Percentiles rank a stretch among this genome's conserved stretches.
Evolutionary conservation across 495 filamentous ascomycete species (phyloP).

Genomic region (Penicillium robsamsonii): DNA sequence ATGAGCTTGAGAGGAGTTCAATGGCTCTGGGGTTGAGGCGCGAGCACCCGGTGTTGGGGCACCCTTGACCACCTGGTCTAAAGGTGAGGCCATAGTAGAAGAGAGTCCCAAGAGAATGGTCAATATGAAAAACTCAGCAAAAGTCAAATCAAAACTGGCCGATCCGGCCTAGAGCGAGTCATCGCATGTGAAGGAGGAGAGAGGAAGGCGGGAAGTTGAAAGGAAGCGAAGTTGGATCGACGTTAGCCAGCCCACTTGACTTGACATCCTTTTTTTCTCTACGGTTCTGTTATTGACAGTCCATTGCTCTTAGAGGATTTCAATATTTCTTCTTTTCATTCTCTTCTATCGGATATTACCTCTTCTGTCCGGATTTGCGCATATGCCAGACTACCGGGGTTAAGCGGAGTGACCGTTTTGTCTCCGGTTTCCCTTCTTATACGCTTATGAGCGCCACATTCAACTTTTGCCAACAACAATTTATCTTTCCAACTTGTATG

Average conservation of each 20-base stretch:
- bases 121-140: not conserved
- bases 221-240: conserved; percentile 15
- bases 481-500: conserved; percentile 5
- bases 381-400: conserved; percentile 24
- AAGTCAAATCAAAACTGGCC: conserved; percentile 25
- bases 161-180: conserved; percentile 31
- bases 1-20: conserved; percentile 28
- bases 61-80: conserved; percentile 89
- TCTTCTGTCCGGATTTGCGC: conserved; percentile 9
- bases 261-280: conserved; percentile 15
- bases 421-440: conserved; percentile 22
- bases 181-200: conserved; percentile 20
- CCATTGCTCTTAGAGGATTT: conserved; percentile 9
- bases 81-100: conserved; percentile 52
- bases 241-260: conserved; percentile 9
- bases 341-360: conserved; percentile 6
- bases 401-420: conserved; percentile 27
- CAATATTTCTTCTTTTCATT: conserved; percentile 1
- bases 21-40: conserved; percentile 40
- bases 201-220: conserved; percentile 19
- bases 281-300: conserved; percentile 2
- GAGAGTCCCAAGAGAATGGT: not conserved
- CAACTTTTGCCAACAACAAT: conserved; percentile 14
- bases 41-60: conserved; percentile 56
- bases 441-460: conserved; percentile 18